These are phyloP conservation scores for Lasiosphaeria miniovina DNA, from an alignment of 495 filamentous ascomycete genomes.

Conservation along the genomic window DNA sequence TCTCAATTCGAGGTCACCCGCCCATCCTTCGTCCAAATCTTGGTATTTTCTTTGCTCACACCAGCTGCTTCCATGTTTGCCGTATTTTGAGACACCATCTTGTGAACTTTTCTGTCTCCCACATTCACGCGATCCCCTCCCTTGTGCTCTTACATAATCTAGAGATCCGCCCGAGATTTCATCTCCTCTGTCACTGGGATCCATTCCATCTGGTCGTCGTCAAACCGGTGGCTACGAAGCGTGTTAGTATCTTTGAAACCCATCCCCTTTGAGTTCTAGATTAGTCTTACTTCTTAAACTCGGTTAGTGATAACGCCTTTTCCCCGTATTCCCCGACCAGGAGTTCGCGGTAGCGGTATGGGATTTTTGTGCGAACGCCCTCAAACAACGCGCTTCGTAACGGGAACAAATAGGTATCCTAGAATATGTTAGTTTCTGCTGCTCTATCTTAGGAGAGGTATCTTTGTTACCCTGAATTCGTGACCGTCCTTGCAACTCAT, in stretches of 20 bases:
- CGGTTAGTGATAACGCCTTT: conserved; percentile 48
- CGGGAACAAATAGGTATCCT: conserved; percentile 41
- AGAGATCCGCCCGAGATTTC: not conserved
- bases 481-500: conserved; percentile 43
- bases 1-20: too few species aligned
- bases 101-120: too few species aligned
- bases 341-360: conserved; percentile 59
- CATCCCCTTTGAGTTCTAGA: conserved; percentile 16
- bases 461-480: conserved; percentile 33
- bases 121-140: too few species aligned
- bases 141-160: not conserved
- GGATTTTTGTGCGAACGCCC: conserved; percentile 57
- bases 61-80: too few species aligned
- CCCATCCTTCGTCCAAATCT: too few species aligned
- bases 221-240: conserved; percentile 37
- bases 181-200: conserved; percentile 16
- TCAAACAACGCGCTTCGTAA: conserved; percentile 56
- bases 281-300: conserved; percentile 50
- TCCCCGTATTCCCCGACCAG: conserved; percentile 57
- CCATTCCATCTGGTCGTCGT: conserved; percentile 36
- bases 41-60: too few species aligned
- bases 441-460: conserved; percentile 1
- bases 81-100: too few species aligned
- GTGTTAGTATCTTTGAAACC: not conserved
- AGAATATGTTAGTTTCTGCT: conserved; percentile 3